Evolutionary conservation across 1,284 basidiomycete species (phyloP), one percentile per base, ranked within the genome.

Genomic region (Rhodotorula sp.): DNA sequence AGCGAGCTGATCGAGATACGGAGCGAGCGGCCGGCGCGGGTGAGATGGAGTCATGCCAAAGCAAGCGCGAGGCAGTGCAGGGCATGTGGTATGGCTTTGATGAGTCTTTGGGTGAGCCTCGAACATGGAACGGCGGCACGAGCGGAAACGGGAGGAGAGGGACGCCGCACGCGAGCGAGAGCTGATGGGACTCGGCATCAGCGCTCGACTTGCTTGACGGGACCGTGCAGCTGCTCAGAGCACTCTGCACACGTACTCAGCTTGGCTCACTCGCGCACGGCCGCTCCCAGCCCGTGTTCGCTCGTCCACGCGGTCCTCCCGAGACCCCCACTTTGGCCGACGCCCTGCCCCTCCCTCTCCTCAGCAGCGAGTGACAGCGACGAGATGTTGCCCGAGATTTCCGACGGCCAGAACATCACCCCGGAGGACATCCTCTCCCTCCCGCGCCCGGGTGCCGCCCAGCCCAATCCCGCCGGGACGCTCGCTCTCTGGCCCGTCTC

Each of bases 401-500:
- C 61, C 3, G n/a, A 55, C 6, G 67, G 63, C 1, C 61, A 37
- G 5, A 17, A 9, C 27, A 54, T 69, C 39, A 62, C 71, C 19
- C 58, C 69, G 4, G 32, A 86, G 78, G 88, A 93, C 78, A 84
- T 94, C 81, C 83, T 92, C 44, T 80, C 87, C 70, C 85, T 95
- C 22, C 88, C 88, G 3, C 84, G 92, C 58, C 90, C 93, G 0
- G 87, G 87, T 1, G 78, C 81, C 3, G 89, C 89, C 0, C 81
- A 89, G 19, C 86, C 90, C 27, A 92, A 90, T 68, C 82, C 83
- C 63, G 82, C 83, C 27, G 90, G 91, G 10, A 87, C 88, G 77
- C 83, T 90, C 64, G 88, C 87, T 10, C 79, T 94, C 63, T 85
- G 90, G 39, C 83, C 89, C 3, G 84, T 89, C 75, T 88, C 87